phyloP scores from a whole-genome alignment of 2,329 filamentous ascomycete genomes.

The Mollisiaceae sp. region DNA sequence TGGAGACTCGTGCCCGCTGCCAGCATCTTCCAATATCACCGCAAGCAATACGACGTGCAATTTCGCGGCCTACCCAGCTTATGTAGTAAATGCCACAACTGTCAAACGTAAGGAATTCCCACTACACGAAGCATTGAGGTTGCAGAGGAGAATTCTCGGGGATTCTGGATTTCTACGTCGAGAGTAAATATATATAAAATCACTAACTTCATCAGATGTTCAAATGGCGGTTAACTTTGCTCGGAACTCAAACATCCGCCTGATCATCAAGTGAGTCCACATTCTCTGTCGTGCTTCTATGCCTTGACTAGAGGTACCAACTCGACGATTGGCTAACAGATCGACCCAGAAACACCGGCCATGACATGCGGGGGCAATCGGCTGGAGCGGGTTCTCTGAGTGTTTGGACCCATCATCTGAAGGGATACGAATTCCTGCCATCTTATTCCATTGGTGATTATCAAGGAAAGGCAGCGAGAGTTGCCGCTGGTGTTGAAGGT shows the following conservation, averaged over 20 bases:
- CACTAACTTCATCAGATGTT: constrained; percentile 29
- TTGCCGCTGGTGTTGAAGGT: constrained; percentile 23
- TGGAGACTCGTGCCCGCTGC: constrained; percentile 25
- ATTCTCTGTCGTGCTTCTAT: neutral
- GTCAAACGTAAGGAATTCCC: constrained; percentile 26
- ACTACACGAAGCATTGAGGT: neutral
- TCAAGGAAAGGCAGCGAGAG: constrained; percentile 37
- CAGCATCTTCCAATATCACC: neutral
- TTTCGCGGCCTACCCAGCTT: constrained; percentile 39
- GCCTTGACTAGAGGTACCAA: neutral
- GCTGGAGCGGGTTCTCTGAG: constrained; percentile 42
- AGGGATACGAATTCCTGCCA: constrained; percentile 22
- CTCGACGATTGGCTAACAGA: constrained; percentile 9
- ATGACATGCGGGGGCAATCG: constrained; percentile 52
- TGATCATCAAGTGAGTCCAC: constrained; percentile 25
- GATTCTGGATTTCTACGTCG: too few species aligned
- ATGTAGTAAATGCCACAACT: constrained; percentile 43
- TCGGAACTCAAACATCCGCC: constrained; percentile 22
- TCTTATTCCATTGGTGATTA: constrained; percentile 15
- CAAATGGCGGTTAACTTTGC: constrained; percentile 40
- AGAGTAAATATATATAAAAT: neutral
- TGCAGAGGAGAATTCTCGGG: too few species aligned
- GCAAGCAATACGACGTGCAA: constrained; percentile 26
- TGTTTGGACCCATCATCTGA: constrained; percentile 28
- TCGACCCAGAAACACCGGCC: constrained; percentile 49